Evolutionary conservation across 306 rosid species (phyloP).

Genomic region (Lagenaria siceraria): DNA sequence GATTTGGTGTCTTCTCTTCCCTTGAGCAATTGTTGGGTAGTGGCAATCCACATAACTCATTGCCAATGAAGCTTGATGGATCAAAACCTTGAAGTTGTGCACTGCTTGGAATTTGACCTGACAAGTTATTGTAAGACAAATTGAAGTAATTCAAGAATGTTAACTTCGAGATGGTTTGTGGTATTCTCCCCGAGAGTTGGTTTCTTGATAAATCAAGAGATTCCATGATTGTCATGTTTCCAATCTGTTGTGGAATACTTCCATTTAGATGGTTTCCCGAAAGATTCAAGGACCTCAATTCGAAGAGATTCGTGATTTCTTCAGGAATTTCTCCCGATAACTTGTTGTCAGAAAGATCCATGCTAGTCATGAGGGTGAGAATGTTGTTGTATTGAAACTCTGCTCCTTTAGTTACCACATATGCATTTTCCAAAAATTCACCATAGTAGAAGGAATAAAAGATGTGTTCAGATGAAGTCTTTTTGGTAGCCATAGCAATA

Average conservation of each 20-base stretch:
- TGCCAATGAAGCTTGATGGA: background rate
- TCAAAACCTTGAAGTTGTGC: constrained; percentile 6
- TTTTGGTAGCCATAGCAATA: constrained; percentile 6
- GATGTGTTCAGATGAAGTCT: no score
- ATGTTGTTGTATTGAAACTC: background rate
- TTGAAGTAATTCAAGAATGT: constrained; percentile 7
- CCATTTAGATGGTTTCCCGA: background rate
- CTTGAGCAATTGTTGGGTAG: background rate
- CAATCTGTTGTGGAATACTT: constrained; percentile 4
- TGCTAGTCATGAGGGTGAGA: background rate
- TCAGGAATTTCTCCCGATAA: background rate
- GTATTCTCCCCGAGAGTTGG: constrained; percentile 5
- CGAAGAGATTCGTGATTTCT: background rate
- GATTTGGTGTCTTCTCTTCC: background rate
- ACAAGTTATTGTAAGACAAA: constrained; percentile 10
- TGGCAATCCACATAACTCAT: background rate
- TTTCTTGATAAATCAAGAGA: constrained; percentile 1
- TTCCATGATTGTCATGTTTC: background rate
- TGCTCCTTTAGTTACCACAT: constrained; percentile 2
- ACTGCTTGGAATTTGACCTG: background rate
- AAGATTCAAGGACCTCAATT: background rate
- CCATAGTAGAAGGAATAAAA: constrained; percentile 6
- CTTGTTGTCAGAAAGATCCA: accelerated
- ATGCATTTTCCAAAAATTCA: background rate
- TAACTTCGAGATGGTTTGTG: background rate